Evolutionary conservation across 441 rosid species (phyloP).

Genomic region (Bocquillonia castaneifolia): DNA sequence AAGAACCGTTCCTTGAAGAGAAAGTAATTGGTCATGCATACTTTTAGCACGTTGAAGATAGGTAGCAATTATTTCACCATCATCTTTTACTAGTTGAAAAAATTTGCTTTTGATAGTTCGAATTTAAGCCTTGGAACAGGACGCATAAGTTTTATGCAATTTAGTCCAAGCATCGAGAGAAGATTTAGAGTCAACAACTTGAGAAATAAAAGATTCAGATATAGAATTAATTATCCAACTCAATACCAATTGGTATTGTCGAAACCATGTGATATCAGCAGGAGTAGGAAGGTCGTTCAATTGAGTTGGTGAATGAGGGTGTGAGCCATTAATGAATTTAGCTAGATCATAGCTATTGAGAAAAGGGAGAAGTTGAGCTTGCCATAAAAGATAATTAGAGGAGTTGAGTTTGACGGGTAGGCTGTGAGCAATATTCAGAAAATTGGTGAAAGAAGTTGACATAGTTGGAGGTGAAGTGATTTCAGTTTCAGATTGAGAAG

Average conservation of each 20-base stretch:
- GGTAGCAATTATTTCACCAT: too few species aligned
- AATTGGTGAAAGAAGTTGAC: too few species aligned
- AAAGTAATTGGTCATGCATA: too few species aligned
- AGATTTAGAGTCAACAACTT: background rate
- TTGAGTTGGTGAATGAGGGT: background rate
- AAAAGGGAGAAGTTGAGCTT: background rate
- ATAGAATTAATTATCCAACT: background rate
- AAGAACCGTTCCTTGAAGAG: too few species aligned
- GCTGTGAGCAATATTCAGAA: too few species aligned
- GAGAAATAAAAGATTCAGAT: background rate
- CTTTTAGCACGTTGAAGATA: too few species aligned
- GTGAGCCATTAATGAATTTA: background rate
- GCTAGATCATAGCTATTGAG: background rate
- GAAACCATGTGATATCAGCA: background rate
- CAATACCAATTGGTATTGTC: background rate
- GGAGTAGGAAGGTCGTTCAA: background rate
- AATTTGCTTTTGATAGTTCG: too few species aligned
- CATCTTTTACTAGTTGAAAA: too few species aligned
- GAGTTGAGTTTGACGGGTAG: too few species aligned
- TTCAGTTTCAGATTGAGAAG: too few species aligned
- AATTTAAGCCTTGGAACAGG: too few species aligned
- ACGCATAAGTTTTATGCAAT: background rate
- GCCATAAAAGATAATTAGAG: background rate
- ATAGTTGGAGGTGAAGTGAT: too few species aligned
- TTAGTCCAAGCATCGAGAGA: background rate